These are phyloP conservation scores for Sugiyamaella floridensis DNA, from an alignment of 805 yeast genomes.

Conservation along the genomic window DNA sequence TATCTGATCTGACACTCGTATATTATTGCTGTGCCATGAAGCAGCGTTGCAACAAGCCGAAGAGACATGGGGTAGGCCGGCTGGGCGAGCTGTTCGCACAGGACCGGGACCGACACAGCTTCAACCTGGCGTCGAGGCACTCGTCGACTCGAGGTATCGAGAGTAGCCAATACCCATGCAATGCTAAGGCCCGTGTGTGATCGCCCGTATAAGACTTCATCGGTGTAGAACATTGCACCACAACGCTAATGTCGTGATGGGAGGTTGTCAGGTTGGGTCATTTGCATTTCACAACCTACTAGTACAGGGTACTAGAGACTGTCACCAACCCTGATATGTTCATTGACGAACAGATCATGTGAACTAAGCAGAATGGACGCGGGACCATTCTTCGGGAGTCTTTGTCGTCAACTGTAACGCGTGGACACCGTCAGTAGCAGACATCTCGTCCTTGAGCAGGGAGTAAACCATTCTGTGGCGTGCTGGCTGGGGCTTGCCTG, in stretches of 20 bases:
- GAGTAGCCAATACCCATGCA: slow-evolving; percentile 15
- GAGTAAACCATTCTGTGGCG: slow-evolving; percentile 74
- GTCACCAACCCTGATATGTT: too few species aligned
- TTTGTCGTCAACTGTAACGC: slow-evolving; percentile 82
- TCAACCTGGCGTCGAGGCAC: slow-evolving; percentile 25
- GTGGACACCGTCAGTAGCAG: slow-evolving; percentile 61
- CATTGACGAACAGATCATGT: not conserved
- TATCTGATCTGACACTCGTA: slow-evolving; percentile 21
- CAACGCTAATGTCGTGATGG: not conserved
- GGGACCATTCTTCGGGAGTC: slow-evolving; percentile 53
- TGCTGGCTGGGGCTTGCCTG: slow-evolving; percentile 56
- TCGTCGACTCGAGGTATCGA: slow-evolving; percentile 2
- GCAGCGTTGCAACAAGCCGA: slow-evolving; percentile 37
- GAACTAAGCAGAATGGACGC: not conserved
- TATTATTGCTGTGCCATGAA: slow-evolving; percentile 44
- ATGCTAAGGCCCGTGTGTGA: not conserved
- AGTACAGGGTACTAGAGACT: too few species aligned
- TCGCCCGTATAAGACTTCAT: not conserved
- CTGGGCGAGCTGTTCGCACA: slow-evolving; percentile 32
- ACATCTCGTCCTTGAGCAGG: slow-evolving; percentile 64
- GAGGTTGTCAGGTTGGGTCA: not conserved
- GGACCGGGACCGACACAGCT: slow-evolving; percentile 36
- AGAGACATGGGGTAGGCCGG: slow-evolving; percentile 18
- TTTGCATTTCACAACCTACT: not conserved
- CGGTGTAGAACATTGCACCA: not conserved